phyloP scores from a whole-genome alignment of 2,329 filamentous ascomycete genomes.

The Neonectria faginata region DNA sequence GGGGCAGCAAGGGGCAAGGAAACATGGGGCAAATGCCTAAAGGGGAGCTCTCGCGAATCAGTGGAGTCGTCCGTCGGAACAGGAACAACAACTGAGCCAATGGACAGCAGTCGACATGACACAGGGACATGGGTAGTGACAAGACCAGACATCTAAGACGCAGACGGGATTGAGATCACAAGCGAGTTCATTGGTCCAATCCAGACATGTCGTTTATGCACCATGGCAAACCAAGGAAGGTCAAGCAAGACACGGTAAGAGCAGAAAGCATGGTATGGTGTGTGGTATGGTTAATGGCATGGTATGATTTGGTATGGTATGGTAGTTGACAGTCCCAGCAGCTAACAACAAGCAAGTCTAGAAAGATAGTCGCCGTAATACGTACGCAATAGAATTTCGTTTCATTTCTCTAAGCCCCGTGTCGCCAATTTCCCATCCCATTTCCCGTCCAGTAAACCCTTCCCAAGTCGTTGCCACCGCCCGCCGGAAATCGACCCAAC shows the following conservation, averaged over 20 bases:
- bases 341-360: neutral
- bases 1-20: slow-evolving; percentile 5
- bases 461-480: slow-evolving; percentile 3
- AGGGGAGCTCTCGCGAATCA: slow-evolving; percentile 14
- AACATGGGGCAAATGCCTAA: neutral
- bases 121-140: slow-evolving; percentile 1
- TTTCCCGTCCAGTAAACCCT: neutral
- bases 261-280: neutral
- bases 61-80: slow-evolving; percentile 1
- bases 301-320: no score
- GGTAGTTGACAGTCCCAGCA: neutral
- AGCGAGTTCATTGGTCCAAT: slow-evolving; percentile 1
- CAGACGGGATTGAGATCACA: neutral
- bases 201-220: neutral
- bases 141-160: neutral
- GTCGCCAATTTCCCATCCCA: slow-evolving; percentile 8
- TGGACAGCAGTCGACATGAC: neutral
- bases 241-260: neutral
- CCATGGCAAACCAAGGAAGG: neutral
- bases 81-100: neutral
- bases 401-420: slow-evolving; percentile 6
- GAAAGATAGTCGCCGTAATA: neutral
- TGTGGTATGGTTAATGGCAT: neutral
- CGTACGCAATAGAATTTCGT: slow-evolving; percentile 6
- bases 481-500: neutral